Conservation (phyloP, 2,329 filamentous ascomycete genomes). For the Harringtonia aguacate region DNA sequence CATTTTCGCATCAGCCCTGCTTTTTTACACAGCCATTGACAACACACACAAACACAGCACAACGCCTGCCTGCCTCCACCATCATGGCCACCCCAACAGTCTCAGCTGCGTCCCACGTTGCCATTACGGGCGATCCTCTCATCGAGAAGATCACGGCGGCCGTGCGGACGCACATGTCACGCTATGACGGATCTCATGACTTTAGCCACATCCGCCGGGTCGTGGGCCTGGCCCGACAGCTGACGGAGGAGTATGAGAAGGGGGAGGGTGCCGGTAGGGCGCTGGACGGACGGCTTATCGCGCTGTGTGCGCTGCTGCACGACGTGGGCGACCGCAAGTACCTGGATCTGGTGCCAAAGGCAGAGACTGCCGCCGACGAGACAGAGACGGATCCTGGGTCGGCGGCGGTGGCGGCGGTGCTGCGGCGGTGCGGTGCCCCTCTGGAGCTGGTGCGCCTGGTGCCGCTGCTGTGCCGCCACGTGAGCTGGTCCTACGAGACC, state of each 20-base stretch:
- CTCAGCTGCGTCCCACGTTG: not conserved
- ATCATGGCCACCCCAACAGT: no score
- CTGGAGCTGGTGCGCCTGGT: constrained; percentile 42
- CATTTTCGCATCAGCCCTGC: no score
- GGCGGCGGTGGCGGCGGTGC: constrained; percentile 6
- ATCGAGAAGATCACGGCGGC: constrained; percentile 47
- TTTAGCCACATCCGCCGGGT: constrained; percentile 78
- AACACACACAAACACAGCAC: no score
- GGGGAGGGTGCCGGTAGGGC: constrained; percentile 2
- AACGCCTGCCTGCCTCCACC: no score
- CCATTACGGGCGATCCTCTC: constrained; percentile 31
- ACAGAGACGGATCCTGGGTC: constrained; percentile 3
- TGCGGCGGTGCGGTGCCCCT: constrained; percentile 27
- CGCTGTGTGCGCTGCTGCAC: constrained; percentile 68
- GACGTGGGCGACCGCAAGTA: constrained; percentile 88
- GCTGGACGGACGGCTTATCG: constrained; percentile 44
- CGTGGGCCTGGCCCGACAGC: constrained; percentile 56
- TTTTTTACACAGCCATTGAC: no score
- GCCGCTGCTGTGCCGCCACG: constrained; percentile 49
- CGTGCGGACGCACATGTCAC: constrained; percentile 61
- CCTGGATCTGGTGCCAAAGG: constrained; percentile 43
- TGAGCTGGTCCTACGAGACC: constrained; percentile 68
- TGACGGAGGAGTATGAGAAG: constrained; percentile 38
- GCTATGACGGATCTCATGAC: constrained; percentile 80
- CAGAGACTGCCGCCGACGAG: constrained; percentile 42